A percentile compares a stretch with the other conserved stretches of the same genome.
Conservation (phyloP, 768 basidiomycete species). For the Kwoniella mangroviensis region DNA sequence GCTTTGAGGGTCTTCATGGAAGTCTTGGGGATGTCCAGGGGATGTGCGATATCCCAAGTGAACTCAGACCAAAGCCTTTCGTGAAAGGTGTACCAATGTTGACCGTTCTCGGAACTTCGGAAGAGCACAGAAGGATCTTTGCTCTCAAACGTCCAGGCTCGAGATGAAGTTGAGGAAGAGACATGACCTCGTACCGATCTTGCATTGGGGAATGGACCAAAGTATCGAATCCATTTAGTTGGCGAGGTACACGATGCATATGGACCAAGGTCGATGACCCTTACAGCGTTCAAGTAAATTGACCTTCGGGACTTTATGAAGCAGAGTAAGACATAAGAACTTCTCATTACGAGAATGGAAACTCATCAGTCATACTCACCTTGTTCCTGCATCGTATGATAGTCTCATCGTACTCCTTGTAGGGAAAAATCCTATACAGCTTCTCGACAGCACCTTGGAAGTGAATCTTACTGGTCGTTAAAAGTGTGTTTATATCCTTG, state of each 20-base stretch:
- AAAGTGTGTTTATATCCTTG: not conserved
- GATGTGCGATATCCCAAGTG: no score
- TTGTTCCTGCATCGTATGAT: not conserved
- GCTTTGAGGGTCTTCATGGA: no score
- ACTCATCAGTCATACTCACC: not conserved
- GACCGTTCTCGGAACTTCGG: no score
- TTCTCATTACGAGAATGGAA: no score
- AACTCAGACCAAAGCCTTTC: no score
- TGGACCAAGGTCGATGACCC: not conserved
- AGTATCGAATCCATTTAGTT: not conserved
- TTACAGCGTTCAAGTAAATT: not conserved
- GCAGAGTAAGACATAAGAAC: no score
- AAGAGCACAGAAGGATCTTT: no score
- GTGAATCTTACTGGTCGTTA: not conserved
- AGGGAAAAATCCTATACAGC: not conserved
- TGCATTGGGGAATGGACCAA: constrained; percentile 6
- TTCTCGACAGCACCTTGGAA: not conserved
- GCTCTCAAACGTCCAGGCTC: no score
- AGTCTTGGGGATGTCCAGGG: no score
- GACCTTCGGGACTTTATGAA: not conserved
- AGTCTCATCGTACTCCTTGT: not conserved
- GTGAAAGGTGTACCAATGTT: no score
- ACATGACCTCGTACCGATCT: not conserved
- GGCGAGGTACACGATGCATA: not conserved
- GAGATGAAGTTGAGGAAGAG: no score